Base-by-base conservation (phyloP, 1,139 yeast genomes). In the Pichia sp. region DNA sequence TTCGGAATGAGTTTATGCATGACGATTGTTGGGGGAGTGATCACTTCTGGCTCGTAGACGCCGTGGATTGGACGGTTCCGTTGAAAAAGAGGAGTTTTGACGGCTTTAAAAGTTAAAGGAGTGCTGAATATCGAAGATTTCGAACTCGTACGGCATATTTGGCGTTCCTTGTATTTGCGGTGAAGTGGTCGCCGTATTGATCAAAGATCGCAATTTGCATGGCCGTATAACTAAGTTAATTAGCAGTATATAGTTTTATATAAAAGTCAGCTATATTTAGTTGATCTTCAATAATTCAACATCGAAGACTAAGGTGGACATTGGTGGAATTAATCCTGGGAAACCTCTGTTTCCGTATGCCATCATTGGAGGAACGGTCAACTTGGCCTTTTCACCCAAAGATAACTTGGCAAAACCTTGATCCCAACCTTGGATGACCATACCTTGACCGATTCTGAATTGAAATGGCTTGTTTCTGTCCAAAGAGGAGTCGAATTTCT, bases 381-480 rank as follows among this genome's bases (percentile, higher is more conserved):
- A 73, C 64, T 83, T 77, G 46, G 97, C 95, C 72, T 83, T 84
- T 67, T 94, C 87, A 56, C 97, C 97, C 48, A 88, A 75, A 48
- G 95, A 84, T 67, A 92, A 77, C 67, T 87, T 81, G 48, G 95
- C 95, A 63, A 87, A 85, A 52, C 84, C 95, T 62, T 79, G 85
- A 64, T 90, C 97, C 97, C 97, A 90, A 53, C 97, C 97, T 60
- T 79, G 77, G 69, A 90, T 90, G 54, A 90, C 97, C 70, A 85
- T 95, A 51, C 97, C 97, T 55, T 85, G 95, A 64, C 97, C 97
- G 65, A 90, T 85, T 66, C 72, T 71, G 67, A 95, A 85, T 65
- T 86, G 87, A 80, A 92, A 90, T 54, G 97, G 97, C 67, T 81
- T 77, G 60, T 95, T 94, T 70, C 97, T 82, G 72, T 85, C 95